A percentile compares a stretch with the other conserved stretches of the same genome.
Conservation (phyloP, 2,329 filamentous ascomycete genomes). For the Thyridium curvatum region DNA sequence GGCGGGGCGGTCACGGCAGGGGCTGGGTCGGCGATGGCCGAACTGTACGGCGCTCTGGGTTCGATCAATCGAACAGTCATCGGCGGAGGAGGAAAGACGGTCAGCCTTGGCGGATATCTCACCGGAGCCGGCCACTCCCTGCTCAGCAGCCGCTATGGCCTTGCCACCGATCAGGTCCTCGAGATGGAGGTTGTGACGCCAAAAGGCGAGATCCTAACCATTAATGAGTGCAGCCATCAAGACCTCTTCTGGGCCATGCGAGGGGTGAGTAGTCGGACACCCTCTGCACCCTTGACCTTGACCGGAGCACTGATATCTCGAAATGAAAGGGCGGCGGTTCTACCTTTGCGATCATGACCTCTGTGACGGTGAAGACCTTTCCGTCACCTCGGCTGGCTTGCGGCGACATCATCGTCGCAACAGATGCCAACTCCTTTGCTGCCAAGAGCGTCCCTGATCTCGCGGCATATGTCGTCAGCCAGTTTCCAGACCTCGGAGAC, state of each 20-base stretch:
- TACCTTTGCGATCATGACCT: constrained; percentile 55
- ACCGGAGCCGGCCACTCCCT: constrained; percentile 54
- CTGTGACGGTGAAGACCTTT: constrained; percentile 48
- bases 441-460: constrained; percentile 34
- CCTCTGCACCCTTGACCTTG: too few species aligned
- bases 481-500: constrained; percentile 39
- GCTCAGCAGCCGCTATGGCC: constrained; percentile 43
- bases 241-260: constrained; percentile 60
- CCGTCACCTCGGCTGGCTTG: constrained; percentile 28
- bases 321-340: constrained; percentile 45
- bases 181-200: constrained; percentile 50
- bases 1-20: constrained; percentile 43
- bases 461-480: constrained; percentile 37
- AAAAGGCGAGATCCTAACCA: constrained; percentile 37
- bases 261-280: constrained; percentile 34
- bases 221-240: constrained; percentile 42
- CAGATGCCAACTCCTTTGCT: constrained; percentile 14
- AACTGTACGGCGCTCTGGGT: constrained; percentile 38
- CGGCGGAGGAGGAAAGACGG: constrained; percentile 45
- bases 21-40: constrained; percentile 42
- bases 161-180: constrained; percentile 55
- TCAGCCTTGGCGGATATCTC: constrained; percentile 53
- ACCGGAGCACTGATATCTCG: background rate
- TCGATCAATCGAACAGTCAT: constrained; percentile 39
- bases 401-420: constrained; percentile 14